Evolutionary conservation across 2,329 filamentous ascomycete genomes (phyloP).

Genomic region (Scytalidium sp.): DNA sequence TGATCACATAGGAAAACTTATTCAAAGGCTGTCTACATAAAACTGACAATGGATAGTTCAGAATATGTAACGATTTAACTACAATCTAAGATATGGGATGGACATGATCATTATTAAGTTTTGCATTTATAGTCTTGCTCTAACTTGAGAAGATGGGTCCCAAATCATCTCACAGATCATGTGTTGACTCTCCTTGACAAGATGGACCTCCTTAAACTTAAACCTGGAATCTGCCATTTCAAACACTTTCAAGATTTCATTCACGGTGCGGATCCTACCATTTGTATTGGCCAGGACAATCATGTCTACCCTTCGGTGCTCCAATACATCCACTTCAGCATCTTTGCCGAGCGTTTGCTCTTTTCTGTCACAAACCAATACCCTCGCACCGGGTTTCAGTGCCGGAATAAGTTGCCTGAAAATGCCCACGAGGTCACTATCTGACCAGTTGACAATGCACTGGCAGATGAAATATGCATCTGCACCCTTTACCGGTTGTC

Average conservation of each 20-base stretch:
- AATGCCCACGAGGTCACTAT: constrained; percentile 8
- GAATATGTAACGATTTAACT: too few relatives aligned
- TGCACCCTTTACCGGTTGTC: constrained; percentile 36
- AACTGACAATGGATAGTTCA: too few relatives aligned
- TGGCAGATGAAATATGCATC: constrained; percentile 26
- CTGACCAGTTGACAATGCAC: constrained; percentile 30
- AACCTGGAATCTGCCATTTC: constrained; percentile 19
- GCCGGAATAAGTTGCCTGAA: constrained; percentile 16
- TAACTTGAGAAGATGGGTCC: too few relatives aligned
- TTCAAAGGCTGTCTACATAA: too few relatives aligned
- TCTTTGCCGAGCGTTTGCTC: not conserved
- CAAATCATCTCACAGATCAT: not conserved
- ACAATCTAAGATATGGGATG: too few relatives aligned
- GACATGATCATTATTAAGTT: too few relatives aligned
- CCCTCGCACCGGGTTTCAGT: constrained; percentile 15
- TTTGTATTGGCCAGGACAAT: constrained; percentile 31
- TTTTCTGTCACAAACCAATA: constrained; percentile 7
- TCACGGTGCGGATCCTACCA: constrained; percentile 27
- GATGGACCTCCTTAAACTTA: constrained; percentile 4
- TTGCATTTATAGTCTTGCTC: too few relatives aligned
- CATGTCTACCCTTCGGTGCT: constrained; percentile 21
- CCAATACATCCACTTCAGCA: not conserved
- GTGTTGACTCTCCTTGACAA: not conserved
- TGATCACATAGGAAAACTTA: too few relatives aligned
- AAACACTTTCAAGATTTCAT: constrained; percentile 30